Conservation (phyloP, 768 basidiomycete genomes). For the Boletus rufocinnamomeus region DNA sequence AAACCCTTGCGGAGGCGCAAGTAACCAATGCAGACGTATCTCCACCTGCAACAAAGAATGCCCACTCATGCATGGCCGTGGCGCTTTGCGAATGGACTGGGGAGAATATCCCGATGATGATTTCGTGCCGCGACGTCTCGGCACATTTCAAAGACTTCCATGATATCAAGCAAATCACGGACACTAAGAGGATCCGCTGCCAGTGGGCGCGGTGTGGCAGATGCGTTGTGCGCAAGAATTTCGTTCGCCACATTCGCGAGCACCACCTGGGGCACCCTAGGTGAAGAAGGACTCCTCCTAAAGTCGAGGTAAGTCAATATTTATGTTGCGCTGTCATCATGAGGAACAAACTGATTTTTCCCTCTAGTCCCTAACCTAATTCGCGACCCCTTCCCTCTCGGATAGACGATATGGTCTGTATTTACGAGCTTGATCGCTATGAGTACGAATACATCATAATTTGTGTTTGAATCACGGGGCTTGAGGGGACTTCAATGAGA, state of each 20-base stretch:
- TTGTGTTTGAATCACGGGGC: neutral
- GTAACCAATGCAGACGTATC: too few relatives aligned
- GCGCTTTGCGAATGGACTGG: neutral
- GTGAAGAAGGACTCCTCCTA: neutral
- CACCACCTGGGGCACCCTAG: conserved; percentile 4
- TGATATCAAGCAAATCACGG: neutral
- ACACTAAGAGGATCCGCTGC: accelerated
- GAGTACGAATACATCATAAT: neutral
- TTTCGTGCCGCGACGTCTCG: neutral
- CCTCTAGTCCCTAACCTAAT: neutral
- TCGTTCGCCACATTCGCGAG: conserved; percentile 3
- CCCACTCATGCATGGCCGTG: neutral
- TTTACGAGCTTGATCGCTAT: neutral
- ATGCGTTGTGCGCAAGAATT: neutral
- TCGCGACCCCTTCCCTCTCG: neutral
- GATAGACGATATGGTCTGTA: neutral
- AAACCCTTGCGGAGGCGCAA: too few relatives aligned
- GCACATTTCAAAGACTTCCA: neutral
- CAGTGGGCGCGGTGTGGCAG: neutral
- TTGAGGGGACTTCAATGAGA: too few relatives aligned
- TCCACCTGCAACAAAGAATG: neutral
- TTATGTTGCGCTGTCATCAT: neutral
- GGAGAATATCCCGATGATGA: too few relatives aligned
- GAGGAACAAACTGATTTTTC: neutral
- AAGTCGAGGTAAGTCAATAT: neutral